phyloP scores from a whole-genome alignment of 371 early-diverging fungal species.

The Catenaria anguillulae region DNA sequence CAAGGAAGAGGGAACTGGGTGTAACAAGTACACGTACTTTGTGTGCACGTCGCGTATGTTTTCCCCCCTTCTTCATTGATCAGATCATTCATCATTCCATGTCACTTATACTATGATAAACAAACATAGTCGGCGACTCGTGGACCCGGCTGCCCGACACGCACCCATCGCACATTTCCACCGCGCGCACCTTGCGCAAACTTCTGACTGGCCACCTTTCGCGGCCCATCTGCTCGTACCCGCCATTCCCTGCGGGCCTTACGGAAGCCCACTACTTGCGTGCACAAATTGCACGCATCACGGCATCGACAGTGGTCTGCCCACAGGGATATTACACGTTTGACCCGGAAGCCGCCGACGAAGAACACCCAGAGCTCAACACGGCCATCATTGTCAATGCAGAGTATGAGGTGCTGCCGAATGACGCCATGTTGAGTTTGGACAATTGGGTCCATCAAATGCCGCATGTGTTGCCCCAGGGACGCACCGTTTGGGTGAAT shows the following conservation, averaged over 20 bases:
- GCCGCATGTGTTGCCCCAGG: constrained; percentile 39
- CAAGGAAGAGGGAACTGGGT: constrained; percentile 25
- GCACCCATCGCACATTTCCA: constrained; percentile 28
- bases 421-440: constrained; percentile 20
- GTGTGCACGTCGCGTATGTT: constrained; percentile 23
- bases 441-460: constrained; percentile 40
- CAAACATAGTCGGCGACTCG: constrained; percentile 15
- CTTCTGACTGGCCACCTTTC: constrained; percentile 31
- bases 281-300: constrained; percentile 38
- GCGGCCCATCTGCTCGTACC: constrained; percentile 26
- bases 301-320: constrained; percentile 31
- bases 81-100: neutral
- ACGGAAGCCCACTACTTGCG: constrained; percentile 37
- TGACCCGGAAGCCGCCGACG: constrained; percentile 28
- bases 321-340: constrained; percentile 36
- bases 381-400: constrained; percentile 33
- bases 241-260: constrained; percentile 26
- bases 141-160: constrained; percentile 37
- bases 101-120: no score
- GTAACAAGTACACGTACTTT: constrained; percentile 38
- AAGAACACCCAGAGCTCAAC: constrained; percentile 14
- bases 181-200: constrained; percentile 26
- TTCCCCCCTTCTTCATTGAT: no score
- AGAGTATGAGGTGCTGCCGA: constrained; percentile 26
- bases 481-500: constrained; percentile 30